A percentile compares a stretch with the other conserved stretches of the same genome.
Evolutionary conservation across 2,329 filamentous ascomycete species (phyloP).

Genomic region (Alternaria angustiovoidea): DNA sequence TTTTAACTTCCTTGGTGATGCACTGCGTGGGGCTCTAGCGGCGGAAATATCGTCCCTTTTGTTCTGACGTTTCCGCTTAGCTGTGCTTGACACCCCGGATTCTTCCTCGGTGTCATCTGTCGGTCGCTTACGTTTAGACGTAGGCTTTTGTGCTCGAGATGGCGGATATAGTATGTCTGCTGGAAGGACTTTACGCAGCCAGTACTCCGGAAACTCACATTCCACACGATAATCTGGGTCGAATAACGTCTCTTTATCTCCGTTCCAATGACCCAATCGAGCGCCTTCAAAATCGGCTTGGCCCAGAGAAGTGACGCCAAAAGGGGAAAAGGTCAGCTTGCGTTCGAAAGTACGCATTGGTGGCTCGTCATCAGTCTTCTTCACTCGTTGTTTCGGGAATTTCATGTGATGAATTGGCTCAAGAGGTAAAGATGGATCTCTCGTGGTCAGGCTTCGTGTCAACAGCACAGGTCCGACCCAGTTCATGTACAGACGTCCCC

Average conservation of each 20-base stretch:
- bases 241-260: slow-evolving; percentile 27
- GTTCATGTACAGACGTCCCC: slow-evolving; percentile 49
- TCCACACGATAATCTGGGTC: slow-evolving; percentile 47
- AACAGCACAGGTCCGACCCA: slow-evolving; percentile 51
- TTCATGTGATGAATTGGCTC: slow-evolving; percentile 39
- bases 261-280: slow-evolving; percentile 35
- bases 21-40: background rate
- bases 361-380: slow-evolving; percentile 27
- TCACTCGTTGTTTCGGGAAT: slow-evolving; percentile 38
- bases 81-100: background rate
- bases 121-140: slow-evolving; percentile 23
- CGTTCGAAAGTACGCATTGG: slow-evolving; percentile 23
- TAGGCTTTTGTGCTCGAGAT: slow-evolving; percentile 14
- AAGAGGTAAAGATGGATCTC: slow-evolving; percentile 14
- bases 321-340: slow-evolving; percentile 51
- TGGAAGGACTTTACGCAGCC: slow-evolving; percentile 44
- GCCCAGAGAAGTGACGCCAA: slow-evolving; percentile 39
- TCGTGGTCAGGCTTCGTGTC: slow-evolving; percentile 28
- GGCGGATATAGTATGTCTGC: slow-evolving; percentile 29
- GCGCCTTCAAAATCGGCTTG: slow-evolving; percentile 40
- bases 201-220: slow-evolving; percentile 47
- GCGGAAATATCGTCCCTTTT: background rate
- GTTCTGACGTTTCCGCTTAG: slow-evolving; percentile 11
- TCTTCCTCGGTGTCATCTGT: background rate
- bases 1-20: background rate